Evolutionary conservation across 1,139 yeast genomes (phyloP).

Genomic region (Suhomyces kunorum): DNA sequence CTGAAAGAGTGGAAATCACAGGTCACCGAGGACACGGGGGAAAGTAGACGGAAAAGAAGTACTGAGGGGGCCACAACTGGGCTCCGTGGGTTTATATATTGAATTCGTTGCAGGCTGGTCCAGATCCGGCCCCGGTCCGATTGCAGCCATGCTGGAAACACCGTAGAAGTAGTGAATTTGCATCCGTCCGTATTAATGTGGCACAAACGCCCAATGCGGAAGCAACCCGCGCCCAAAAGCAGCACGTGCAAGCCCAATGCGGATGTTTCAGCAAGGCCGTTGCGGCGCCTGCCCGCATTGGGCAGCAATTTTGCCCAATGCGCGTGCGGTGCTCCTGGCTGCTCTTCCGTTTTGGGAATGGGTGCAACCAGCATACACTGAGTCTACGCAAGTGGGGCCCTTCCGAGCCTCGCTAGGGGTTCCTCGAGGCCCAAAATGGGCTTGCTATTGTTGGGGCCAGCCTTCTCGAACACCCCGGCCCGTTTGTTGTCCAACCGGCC

Average conservation of each 20-base stretch:
- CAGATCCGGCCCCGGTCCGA: not conserved
- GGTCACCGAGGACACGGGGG: not conserved
- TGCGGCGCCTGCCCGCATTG: conserved; percentile 5
- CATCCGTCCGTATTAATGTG: conserved; percentile 3
- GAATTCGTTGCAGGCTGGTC: not conserved
- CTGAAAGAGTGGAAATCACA: not conserved
- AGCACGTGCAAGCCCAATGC: conserved; percentile 2
- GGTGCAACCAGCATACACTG: conserved; percentile 10
- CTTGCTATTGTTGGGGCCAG: conserved; percentile 1
- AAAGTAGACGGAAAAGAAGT: not conserved
- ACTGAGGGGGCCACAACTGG: not conserved
- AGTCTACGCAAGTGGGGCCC: not conserved
- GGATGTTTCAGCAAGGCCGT: conserved; percentile 4
- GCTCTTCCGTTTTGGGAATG: conserved; percentile 5
- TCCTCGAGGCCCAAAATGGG: not conserved
- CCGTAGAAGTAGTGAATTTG: conserved; percentile 1
- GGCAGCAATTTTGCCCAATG: conserved; percentile 5
- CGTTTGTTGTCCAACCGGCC: not conserved
- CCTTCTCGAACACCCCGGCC: not conserved
- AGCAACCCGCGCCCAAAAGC: conserved; percentile 6
- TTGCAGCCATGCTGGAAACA: not conserved
- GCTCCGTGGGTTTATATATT: not conserved
- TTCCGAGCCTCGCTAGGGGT: too few species aligned
- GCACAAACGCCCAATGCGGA: conserved; percentile 12
- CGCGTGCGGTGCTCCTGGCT: conserved; percentile 7